Percentiles rank a stretch among this genome's conserved stretches.
These are phyloP conservation scores for Domatiomyces globalis DNA, from an alignment of 2,329 filamentous ascomycete genomes.

Conservation along the genomic window DNA sequence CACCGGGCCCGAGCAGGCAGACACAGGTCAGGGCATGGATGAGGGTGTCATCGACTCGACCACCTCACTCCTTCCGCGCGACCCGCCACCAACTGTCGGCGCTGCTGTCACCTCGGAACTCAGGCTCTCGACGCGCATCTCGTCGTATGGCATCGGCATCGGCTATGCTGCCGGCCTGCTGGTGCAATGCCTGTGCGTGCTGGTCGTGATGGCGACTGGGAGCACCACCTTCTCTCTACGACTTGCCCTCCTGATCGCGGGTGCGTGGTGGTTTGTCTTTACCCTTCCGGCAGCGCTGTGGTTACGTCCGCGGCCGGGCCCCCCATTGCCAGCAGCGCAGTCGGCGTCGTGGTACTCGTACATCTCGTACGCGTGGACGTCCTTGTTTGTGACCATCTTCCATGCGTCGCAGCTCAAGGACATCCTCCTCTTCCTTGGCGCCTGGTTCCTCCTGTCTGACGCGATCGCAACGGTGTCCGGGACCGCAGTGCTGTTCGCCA, in stretches of 20 bases:
- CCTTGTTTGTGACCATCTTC: slow-evolving; percentile 64
- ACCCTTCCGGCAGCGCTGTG: slow-evolving; percentile 78
- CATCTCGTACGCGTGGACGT: slow-evolving; percentile 70
- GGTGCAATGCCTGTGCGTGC: slow-evolving; percentile 66
- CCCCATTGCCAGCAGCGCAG: slow-evolving; percentile 46
- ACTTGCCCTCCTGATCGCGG: slow-evolving; percentile 73
- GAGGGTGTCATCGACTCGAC: slow-evolving; percentile 9
- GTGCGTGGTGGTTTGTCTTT: slow-evolving; percentile 85
- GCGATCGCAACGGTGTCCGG: slow-evolving; percentile 88
- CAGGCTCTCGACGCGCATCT: slow-evolving; percentile 75
- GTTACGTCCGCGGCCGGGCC: slow-evolving; percentile 77
- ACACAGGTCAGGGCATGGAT: slow-evolving; percentile 6
- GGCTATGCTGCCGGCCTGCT: slow-evolving; percentile 80
- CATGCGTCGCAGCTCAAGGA: slow-evolving; percentile 63
- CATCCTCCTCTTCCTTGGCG: slow-evolving; percentile 69
- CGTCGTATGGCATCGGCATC: slow-evolving; percentile 81
- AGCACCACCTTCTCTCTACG: slow-evolving; percentile 76
- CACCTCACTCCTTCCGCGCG: slow-evolving; percentile 19
- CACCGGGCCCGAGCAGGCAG: slow-evolving; percentile 1
- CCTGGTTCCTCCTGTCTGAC: slow-evolving; percentile 91
- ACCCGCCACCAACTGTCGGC: slow-evolving; percentile 16
- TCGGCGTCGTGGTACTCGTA: slow-evolving; percentile 51
- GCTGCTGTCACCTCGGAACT: slow-evolving; percentile 50
- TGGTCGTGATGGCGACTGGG: slow-evolving; percentile 56
- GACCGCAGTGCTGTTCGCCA: slow-evolving; percentile 92